Base-by-base conservation (phyloP, 1,284 basidiomycete genomes). In the Anthracocystis setariae region DNA sequence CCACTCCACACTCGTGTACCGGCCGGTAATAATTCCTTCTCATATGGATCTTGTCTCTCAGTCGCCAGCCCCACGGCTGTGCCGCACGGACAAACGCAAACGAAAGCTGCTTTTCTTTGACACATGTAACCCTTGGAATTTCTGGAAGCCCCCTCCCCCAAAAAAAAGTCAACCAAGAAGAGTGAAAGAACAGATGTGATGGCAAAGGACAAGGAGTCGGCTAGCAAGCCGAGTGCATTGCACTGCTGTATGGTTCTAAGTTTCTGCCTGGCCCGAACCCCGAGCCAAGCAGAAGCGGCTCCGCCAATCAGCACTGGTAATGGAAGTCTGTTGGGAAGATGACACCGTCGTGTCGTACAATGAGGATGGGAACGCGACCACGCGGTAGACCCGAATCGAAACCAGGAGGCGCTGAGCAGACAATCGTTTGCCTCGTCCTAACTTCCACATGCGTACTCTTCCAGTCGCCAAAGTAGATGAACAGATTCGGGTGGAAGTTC, bases 331-430 rank as follows among this genome's bases (percentile, higher is more conserved):
- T 94, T 3, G 94, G 94, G 86, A 94, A 91, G 66, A 96, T 90
- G 69, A 94, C 88, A 25, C 94, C 94, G 79, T 96, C 94, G 8
- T 89, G 88, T 58, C 93, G 88, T 62, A 95, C 90, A 70, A 96
- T 87, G 73, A 93, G 87, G 67, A 96, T 89, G 5, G 92, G 91
- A 45, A 90, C 86, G 13, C 64, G 40, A n/a, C 58, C 66, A 20
- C 75, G 60, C 8, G 71, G 70, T 21, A 76, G 37, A 29, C 73
- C 65, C 33, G 56, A 61, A 37, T 75, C 56, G 39, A 68, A 64
- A 7, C 61, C 25, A 2, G 80, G 72, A 13, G 74, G 70, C 5
- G 80, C 80, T 39, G 57, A 82, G 81, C 78, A 85, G 71, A 60
- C 83, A 55, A 73, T 84, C 20, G 94, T 92, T 84, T 94, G 92